Base-by-base conservation (phyloP, 257 asterid genomes). In the Solanum etuberosum region DNA sequence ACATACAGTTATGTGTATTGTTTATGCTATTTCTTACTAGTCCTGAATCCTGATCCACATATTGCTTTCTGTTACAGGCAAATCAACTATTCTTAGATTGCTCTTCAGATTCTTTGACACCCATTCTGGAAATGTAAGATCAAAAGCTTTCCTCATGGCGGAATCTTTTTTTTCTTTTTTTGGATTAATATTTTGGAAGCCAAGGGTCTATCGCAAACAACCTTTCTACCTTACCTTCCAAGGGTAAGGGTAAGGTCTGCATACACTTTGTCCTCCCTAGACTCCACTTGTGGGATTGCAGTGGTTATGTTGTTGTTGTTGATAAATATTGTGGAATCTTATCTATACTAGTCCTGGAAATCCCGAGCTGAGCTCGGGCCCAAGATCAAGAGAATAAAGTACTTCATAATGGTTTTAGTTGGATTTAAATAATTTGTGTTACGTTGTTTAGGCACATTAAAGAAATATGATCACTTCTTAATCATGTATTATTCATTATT, bases 51-150 rank as follows among this genome's bases (percentile, higher is more conserved):
- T 83, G 14, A 85, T 72, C 32, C 81, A n/a, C 84, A 77, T 83
- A 82, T 57, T 89, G n/a, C 81, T 85, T 70, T 46, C 54, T 87
- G 29, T 86, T 87, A 90, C 95, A 97, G 99, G 99, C 81, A 97
- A 97, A 90, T 97, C 99, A 40, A 96, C 99, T 88, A 96, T 97
- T 88, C 92, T 97, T 68, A 96, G 99, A 92, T 90, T 97, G 93
- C 96, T 97, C 87, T 97, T 95, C 93, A 93, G 99, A 88, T 96
- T 94, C 88, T 97, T 94, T 74, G 99, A 97, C 88, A 85, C 96
- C 87, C 92, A 94, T 83, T 91, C 98, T 77, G 99, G 99, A 90
- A 86, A 74, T 88, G 99, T 97, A 93, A 97, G 98, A 86, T 72
- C 23, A 63, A 32, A 37, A 76, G 61, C 23, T 87, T 81, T 48